Evolutionary conservation across 1,284 basidiomycete species (phyloP).

Genomic region (Pterulicium gracile): DNA sequence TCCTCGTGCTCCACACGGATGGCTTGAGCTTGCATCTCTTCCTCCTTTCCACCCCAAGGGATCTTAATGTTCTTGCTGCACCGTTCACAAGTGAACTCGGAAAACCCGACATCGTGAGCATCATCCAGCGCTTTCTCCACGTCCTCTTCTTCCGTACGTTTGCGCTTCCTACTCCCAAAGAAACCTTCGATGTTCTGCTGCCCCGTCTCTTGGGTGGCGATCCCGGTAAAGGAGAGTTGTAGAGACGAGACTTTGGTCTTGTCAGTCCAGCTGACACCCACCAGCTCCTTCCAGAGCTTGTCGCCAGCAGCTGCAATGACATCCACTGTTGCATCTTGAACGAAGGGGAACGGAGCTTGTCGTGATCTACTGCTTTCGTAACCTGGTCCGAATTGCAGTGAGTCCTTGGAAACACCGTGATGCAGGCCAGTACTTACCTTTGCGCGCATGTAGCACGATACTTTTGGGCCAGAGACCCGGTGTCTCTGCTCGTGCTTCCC

Average conservation of each 20-base stretch:
- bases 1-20: conserved; percentile 72
- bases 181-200: conserved; percentile 86
- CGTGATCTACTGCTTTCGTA: conserved; percentile 61
- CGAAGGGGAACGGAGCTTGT: conserved; percentile 79
- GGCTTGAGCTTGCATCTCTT: conserved; percentile 27
- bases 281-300: conserved; percentile 82
- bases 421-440: conserved; percentile 32
- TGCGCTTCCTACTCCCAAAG: conserved; percentile 34
- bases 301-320: conserved; percentile 70
- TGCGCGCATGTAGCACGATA: conserved; percentile 66
- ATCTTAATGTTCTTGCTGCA: conserved; percentile 37
- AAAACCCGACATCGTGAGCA: conserved; percentile 4
- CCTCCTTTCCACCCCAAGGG: conserved; percentile 19
- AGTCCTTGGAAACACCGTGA: conserved; percentile 4
- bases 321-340: conserved; percentile 62
- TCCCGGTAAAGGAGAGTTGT: conserved; percentile 71
- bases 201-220: conserved; percentile 72
- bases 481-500: conserved; percentile 66
- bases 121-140: conserved; percentile 9
- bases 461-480: conserved; percentile 90
- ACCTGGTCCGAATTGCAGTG: conserved; percentile 30
- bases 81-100: conserved; percentile 40
- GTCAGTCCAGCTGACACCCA: conserved; percentile 34
- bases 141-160: conserved; percentile 21
- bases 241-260: conserved; percentile 66